Base-by-base conservation (phyloP, 768 basidiomycete genomes). In the Rubroboletus pulcherrimus region DNA sequence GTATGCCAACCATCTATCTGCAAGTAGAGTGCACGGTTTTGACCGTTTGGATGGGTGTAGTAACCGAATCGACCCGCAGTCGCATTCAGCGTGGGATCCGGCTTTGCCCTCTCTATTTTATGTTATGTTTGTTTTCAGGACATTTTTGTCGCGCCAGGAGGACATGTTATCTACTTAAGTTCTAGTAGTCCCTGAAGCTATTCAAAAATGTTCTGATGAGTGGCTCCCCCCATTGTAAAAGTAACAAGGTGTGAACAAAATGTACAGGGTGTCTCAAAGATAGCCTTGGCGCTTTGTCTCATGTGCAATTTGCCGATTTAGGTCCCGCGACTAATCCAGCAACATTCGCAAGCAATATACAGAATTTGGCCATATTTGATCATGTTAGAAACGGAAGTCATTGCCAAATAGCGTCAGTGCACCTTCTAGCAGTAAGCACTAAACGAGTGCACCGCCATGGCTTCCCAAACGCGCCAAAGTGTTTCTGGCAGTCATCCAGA, bases 401-500 rank as follows among this genome's bases (percentile, higher is more conserved):
- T 54, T 65, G 65, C 57, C 58, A 69, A 68, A 57, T 49, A 67
- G 14, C 47, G n/a, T 43, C 45, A 14, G 38, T 42, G 17, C 33
- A 19, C 31, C 17, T 29, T 34, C 14, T 26, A 5, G 26, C 46
- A 14, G 41, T 11, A 34, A 51, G 44, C 47, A 38, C 35, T 15
- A 38, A 42, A 45, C 37, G 9, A 49, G 31, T 21, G 41, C 38
- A 46, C 19, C 24, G 42, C 38, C 26, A 69, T 69, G 67, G 40
- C 52, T 33, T 52, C 57, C n/a, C 60, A 56, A 50, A 44, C 52
- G 31, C 66, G 46, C 47, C 63, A 53, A 39, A 61, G 48, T 38
- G 43, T 44, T 39, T 58, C 59, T 19, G 52, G 53, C 33, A 43
- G 53, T 51, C 59, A 31, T 14, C 51, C 57, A 34, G 87, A 90